Conservation (phyloP, 257 asterid species). For the Galeopsis tetrahit region DNA sequence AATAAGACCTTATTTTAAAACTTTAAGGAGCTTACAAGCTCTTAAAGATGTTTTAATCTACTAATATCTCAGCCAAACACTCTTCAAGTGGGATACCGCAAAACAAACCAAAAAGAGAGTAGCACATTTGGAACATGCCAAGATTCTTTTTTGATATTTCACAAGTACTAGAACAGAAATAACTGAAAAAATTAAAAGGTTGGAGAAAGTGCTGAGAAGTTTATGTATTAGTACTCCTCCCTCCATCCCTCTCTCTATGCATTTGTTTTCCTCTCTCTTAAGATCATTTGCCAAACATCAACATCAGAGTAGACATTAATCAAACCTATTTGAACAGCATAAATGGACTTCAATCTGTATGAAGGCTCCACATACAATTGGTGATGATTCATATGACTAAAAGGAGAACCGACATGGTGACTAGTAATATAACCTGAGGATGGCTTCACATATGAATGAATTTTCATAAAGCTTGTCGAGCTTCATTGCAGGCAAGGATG, state of each 20-base stretch:
- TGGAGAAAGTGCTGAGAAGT: background rate
- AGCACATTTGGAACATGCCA: background rate
- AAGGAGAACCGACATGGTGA: background rate
- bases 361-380: slow-evolving; percentile 6
- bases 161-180: background rate
- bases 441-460: slow-evolving; percentile 92
- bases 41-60: background rate
- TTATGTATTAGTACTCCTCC: background rate
- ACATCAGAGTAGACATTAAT: background rate
- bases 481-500: slow-evolving; percentile 90
- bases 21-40: background rate
- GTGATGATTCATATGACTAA: background rate
- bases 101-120: background rate
- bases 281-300: slow-evolving; percentile 9
- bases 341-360: slow-evolving; percentile 1
- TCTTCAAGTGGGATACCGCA: background rate
- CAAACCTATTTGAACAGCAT: background rate
- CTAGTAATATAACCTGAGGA: slow-evolving; percentile 64
- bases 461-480: slow-evolving; percentile 89
- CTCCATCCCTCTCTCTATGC: slow-evolving; percentile 1
- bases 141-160: background rate
- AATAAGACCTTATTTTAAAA: no score
- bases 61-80: slow-evolving; percentile 3
- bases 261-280: background rate
- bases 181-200: background rate